phyloP scores from a whole-genome alignment of 1,139 yeast genomes.

The Spathaspora jeffriesii region DNA sequence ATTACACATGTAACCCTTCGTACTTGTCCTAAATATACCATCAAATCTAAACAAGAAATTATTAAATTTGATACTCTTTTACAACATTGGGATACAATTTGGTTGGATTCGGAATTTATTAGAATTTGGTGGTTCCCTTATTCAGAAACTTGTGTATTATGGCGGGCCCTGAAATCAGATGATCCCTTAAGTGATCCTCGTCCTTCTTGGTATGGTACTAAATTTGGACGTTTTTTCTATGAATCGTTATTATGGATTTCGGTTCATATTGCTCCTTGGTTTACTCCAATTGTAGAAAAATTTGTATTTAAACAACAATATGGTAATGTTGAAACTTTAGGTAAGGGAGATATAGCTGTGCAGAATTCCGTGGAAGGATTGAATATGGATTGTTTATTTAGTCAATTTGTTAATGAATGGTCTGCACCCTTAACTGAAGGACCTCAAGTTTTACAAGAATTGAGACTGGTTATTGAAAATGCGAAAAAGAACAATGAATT shows the following conservation, averaged over 20 bases:
- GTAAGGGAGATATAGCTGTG: slow-evolving; percentile 67
- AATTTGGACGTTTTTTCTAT: slow-evolving; percentile 74
- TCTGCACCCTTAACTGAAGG: slow-evolving; percentile 85
- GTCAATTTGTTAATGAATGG: slow-evolving; percentile 98
- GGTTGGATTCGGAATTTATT: slow-evolving; percentile 91
- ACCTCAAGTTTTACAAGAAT: slow-evolving; percentile 63
- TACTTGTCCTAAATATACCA: slow-evolving; percentile 79
- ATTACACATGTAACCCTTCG: slow-evolving; percentile 88
- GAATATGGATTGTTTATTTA: slow-evolving; percentile 93
- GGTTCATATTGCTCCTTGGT: slow-evolving; percentile 67
- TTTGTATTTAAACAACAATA: slow-evolving; percentile 87
- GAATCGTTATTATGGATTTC: slow-evolving; percentile 79
- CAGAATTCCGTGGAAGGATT: slow-evolving; percentile 84
- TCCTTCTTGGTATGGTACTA: slow-evolving; percentile 84
- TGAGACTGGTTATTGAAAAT: slow-evolving; percentile 58
- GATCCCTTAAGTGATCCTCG: slow-evolving; percentile 69
- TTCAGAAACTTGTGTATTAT: slow-evolving; percentile 77
- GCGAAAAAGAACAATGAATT: slow-evolving; percentile 65
- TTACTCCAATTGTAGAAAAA: slow-evolving; percentile 82
- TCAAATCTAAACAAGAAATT: slow-evolving; percentile 81
- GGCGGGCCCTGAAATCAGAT: slow-evolving; percentile 81
- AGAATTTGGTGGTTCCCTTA: slow-evolving; percentile 99
- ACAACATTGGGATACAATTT: slow-evolving; percentile 66
- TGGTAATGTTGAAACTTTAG: slow-evolving; percentile 71
- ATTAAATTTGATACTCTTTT: slow-evolving; percentile 73